Base-by-base conservation (phyloP, 495 filamentous ascomycete genomes). In the Aspergillus hancockii region DNA sequence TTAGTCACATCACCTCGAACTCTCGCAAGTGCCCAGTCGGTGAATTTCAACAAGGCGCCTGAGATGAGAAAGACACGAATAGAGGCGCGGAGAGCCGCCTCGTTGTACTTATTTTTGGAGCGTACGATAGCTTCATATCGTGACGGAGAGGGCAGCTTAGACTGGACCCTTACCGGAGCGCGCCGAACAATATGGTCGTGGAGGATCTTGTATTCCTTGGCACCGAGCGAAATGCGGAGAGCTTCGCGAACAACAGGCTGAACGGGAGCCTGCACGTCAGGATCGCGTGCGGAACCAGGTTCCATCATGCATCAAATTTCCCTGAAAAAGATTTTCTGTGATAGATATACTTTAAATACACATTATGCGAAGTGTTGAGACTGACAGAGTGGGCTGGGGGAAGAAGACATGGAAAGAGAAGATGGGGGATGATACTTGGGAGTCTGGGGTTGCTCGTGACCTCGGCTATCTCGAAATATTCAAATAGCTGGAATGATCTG, bases 141-240 rank as follows among this genome's bases (percentile, higher is more conserved):
- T n/a, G 74, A 66, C 5, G 84, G 83, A n/a, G 75, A 67, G 19
- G 88, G 88, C 13, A 89, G 77, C 40, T 83, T 83, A 64, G 75
- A 82, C 61, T 84, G 81, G 5, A 91, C 52, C 1, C 71, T 66
- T 16, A 66, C 59, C 51, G 82, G 79, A 9, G 87, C 84, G 38
- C 87, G 86, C 60, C 87, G 90, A 55, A 88, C 80, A 34, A 91
- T 82, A 63, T 90, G 88, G 66, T 86, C 85, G 72, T 96, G 90
- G 22, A 97, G 83, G 3, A 86, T 77, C 60, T 88, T 83, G 74
- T 97, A 96, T 68, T 97, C 92, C 71, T 87, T 85, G 47, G 88
- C 86, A 71, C 88, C 92, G 47, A 97, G 83, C 57, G 87, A 91
- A 72, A 94, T 88, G 62, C 91, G 85, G 54, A 96, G 80, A 41